Base-by-base conservation (phyloP, 2,329 filamentous ascomycete genomes). In the Penicillium sp. region DNA sequence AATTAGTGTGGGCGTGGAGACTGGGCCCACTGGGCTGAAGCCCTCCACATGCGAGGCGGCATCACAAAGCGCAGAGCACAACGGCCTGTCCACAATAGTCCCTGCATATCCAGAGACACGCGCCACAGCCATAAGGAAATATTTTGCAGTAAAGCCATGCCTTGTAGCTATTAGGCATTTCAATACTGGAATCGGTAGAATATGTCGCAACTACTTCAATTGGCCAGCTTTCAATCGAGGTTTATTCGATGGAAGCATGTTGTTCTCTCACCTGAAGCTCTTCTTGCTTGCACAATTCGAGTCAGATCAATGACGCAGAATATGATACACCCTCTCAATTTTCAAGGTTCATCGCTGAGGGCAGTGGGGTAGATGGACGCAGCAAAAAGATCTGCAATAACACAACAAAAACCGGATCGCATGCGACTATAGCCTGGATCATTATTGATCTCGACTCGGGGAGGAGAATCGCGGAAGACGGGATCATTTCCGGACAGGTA, bases 31-130 rank as follows among this genome's bases (percentile, higher is more conserved):
- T 8, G 38, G 49, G 8, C 47, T 60, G 25, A 43, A 57, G 6
- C 17, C 52, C 17, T 38, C 31, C 10, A 60, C 58, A 7, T 55
- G 53, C 31, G 45, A 57, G 17, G 54, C 56, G 2, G 28, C 43
- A 14, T 51, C 41, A 10, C 28, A 45, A 10, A 56, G 17, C 14
- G 41, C 5, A 3, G 55, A 53, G 43, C 56, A 58, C 25, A 14
- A 41, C 22, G 54, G 60, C 4, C 60, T 54, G 17, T 58, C 42
- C 2, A 54, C 12, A 15, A 28, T 61, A 17, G 50, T 17, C n/a
- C 6, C 39, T 64, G 8, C 54, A 64, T 20, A 55, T 48, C 3
- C 58, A 64, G 17, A 54, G 57, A n/a, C 20, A 58, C 42, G 10
- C 22, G 5, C 17, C 17, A n/a, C 38, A 22, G 17, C 15, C 4